Evolutionary conservation across 257 asterid species (phyloP).

Genomic region (Ligustrum vulgare): DNA sequence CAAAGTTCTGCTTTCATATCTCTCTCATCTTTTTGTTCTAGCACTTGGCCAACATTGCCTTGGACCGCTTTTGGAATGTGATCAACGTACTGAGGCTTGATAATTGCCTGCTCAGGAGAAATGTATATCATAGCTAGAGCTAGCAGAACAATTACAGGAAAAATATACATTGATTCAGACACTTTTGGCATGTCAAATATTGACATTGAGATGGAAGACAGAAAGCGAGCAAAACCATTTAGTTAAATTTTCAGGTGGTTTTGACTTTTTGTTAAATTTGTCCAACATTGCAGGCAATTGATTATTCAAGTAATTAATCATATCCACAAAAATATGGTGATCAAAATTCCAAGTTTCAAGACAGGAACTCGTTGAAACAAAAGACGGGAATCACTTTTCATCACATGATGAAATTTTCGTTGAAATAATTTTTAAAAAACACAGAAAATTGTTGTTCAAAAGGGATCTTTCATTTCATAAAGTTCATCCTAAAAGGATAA

Average conservation of each 20-base stretch:
- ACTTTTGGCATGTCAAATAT: not conserved
- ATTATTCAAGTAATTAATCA: not conserved
- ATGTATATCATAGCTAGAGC: constrained; percentile 6
- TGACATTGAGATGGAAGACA: not conserved
- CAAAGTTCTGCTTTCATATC: constrained; percentile 68
- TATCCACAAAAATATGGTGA: not conserved
- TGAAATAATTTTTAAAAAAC: not conserved
- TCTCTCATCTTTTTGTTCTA: constrained; percentile 91
- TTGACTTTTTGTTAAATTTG: not conserved
- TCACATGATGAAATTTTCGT: not conserved
- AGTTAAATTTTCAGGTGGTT: not conserved
- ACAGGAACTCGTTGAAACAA: not conserved
- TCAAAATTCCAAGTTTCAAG: not conserved
- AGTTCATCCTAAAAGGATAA: not conserved
- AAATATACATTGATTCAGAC: not conserved
- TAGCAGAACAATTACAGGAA: not conserved
- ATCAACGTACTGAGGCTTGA: constrained; percentile 97
- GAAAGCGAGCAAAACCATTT: not conserved
- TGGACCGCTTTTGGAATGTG: constrained; percentile 97
- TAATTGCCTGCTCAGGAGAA: constrained; percentile 62
- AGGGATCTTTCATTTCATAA: not conserved
- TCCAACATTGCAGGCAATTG: not conserved
- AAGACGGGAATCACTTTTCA: not conserved
- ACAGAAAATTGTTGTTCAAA: too few relatives aligned
- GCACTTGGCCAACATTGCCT: constrained; percentile 98